phyloP scores from a whole-genome alignment of 306 rosid genomes.

The Erythrophleum fordii region DNA sequence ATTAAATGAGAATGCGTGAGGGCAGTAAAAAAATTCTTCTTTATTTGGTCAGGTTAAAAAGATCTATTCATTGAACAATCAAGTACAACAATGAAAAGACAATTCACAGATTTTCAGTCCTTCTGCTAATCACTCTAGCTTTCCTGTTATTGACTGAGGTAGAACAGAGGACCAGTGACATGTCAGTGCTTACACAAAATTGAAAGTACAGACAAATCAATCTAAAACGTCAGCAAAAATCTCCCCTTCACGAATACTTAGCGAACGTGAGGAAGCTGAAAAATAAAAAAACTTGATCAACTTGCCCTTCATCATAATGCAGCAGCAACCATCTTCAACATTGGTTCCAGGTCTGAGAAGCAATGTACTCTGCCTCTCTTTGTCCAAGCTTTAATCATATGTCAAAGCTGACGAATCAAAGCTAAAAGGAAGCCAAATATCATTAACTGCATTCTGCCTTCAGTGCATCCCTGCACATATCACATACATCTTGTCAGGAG shows the following conservation, averaged over 20 bases:
- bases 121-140: slow-evolving; percentile 14
- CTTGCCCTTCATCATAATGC: slow-evolving; percentile 32
- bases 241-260: slow-evolving; percentile 29
- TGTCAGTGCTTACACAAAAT: slow-evolving; percentile 23
- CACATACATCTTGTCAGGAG: slow-evolving; percentile 10
- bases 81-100: neutral
- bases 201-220: slow-evolving; percentile 22
- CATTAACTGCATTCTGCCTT: neutral
- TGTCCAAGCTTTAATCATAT: slow-evolving; percentile 35
- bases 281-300: slow-evolving; percentile 36
- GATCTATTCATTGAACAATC: slow-evolving; percentile 21
- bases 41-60: neutral
- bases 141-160: slow-evolving; percentile 11
- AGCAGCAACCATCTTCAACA: slow-evolving; percentile 24
- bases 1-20: too few species aligned
- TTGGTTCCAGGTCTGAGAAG: slow-evolving; percentile 24
- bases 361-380: slow-evolving; percentile 19
- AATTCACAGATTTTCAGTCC: slow-evolving; percentile 39
- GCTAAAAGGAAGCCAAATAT: slow-evolving; percentile 30
- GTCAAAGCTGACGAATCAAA: slow-evolving; percentile 5
- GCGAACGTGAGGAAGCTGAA: slow-evolving; percentile 38
- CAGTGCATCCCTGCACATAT: slow-evolving; percentile 42
- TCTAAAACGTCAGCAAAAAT: slow-evolving; percentile 39
- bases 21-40: too few species aligned
- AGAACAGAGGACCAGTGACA: slow-evolving; percentile 30